These are phyloP conservation scores for Penicillium arizonense DNA, from an alignment of 495 filamentous ascomycete species.

Conservation along the genomic window DNA sequence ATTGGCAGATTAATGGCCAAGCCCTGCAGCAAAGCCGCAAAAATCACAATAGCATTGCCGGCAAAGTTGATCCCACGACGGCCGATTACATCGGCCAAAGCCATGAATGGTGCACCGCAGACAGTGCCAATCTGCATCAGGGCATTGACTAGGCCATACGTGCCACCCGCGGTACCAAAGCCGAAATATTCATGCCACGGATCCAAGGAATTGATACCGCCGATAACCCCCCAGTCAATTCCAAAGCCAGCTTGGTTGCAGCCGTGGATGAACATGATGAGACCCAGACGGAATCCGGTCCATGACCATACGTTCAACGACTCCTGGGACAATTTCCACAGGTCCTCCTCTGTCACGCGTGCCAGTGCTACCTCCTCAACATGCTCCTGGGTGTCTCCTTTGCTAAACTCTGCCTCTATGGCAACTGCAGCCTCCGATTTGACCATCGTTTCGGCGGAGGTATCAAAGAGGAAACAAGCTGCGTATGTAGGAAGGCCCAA, in stretches of 20 bases:
- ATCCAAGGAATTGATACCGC: conserved; percentile 32
- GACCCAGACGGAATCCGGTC: conserved; percentile 31
- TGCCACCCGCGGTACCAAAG: conserved; percentile 26
- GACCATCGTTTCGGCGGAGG: neutral
- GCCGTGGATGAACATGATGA: conserved; percentile 40
- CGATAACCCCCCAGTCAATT: conserved; percentile 43
- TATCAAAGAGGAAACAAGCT: neutral
- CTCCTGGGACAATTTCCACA: conserved; percentile 32
- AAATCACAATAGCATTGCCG: conserved; percentile 38
- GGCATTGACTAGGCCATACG: conserved; percentile 35
- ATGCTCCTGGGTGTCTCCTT: conserved; percentile 18
- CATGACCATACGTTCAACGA: conserved; percentile 29
- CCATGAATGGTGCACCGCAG: conserved; percentile 37
- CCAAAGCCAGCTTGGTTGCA: conserved; percentile 44
- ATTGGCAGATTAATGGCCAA: conserved; percentile 28
- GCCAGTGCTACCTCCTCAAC: conserved; percentile 37
- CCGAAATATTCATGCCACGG: conserved; percentile 35
- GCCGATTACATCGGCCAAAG: conserved; percentile 37
- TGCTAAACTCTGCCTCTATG: conserved; percentile 10
- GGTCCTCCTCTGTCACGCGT: conserved; percentile 38
- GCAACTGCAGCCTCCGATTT: neutral
- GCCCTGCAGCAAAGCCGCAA: conserved; percentile 38
- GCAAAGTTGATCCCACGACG: conserved; percentile 40
- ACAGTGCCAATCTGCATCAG: conserved; percentile 40
- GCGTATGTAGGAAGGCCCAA: neutral